Evolutionary conservation across 2,329 filamentous ascomycete species (phyloP).

Genomic region (Fragosphaeria purpurea): DNA sequence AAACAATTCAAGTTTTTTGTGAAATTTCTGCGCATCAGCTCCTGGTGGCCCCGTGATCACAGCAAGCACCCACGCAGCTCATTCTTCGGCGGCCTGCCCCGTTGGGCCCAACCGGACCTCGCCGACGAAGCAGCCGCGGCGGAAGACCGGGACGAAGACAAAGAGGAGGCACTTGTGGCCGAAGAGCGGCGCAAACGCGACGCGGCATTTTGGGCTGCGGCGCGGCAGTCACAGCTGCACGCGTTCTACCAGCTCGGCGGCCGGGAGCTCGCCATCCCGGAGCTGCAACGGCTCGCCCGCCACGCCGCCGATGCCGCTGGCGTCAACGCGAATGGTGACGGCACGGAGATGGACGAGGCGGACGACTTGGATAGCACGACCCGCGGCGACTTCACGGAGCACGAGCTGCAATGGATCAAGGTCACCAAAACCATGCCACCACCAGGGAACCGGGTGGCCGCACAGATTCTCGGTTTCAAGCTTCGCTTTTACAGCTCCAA

Average conservation of each 20-base stretch:
- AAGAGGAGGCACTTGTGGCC: constrained; percentile 53
- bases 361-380: constrained; percentile 41
- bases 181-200: constrained; percentile 57
- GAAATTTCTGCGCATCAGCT: constrained; percentile 81
- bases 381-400: constrained; percentile 27
- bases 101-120: constrained; percentile 72
- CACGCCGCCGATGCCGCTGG: constrained; percentile 25
- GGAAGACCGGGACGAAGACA: constrained; percentile 68
- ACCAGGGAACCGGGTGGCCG: constrained; percentile 79
- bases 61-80: constrained; percentile 27
- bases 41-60: constrained; percentile 83
- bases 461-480: constrained; percentile 94
- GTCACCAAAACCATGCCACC: constrained; percentile 74
- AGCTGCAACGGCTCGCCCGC: constrained; percentile 38
- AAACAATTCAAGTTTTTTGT: constrained; percentile 92
- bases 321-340: constrained; percentile 42
- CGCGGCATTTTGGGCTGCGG: constrained; percentile 67
- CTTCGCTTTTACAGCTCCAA: constrained; percentile 85
- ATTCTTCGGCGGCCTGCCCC: constrained; percentile 60
- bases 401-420: constrained; percentile 65
- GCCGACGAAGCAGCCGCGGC: constrained; percentile 35
- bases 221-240: constrained; percentile 63
- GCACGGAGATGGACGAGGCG: constrained; percentile 16
- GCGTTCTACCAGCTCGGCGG: constrained; percentile 87
- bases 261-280: constrained; percentile 51